Conservation (phyloP, 23 red algal genomes). For the Cyanidioschyzon merolae region DNA sequence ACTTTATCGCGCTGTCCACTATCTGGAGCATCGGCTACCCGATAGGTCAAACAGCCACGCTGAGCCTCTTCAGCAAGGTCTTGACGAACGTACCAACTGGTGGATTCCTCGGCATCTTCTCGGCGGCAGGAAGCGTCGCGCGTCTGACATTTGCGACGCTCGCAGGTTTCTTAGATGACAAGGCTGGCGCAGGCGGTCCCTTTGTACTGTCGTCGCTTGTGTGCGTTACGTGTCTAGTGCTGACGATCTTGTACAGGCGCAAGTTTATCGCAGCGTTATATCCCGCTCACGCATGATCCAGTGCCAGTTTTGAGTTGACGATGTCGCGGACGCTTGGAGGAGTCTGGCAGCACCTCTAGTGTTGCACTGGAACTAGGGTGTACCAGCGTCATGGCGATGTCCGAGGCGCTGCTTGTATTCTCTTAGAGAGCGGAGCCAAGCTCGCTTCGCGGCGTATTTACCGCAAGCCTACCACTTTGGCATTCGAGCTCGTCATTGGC, state of each 20-base stretch:
- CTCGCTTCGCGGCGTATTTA: no score
- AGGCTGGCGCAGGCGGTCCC: background rate
- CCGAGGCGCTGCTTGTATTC: no score
- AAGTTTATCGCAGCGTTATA: background rate
- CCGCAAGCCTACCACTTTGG: no score
- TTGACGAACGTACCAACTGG: constrained; percentile 48
- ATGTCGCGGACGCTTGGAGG: no score
- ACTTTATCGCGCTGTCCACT: constrained; percentile 1
- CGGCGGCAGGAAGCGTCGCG: constrained; percentile 56
- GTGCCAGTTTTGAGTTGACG: no score
- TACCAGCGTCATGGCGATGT: no score
- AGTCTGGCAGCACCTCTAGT: no score
- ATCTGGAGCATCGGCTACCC: constrained; percentile 79
- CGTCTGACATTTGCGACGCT: constrained; percentile 50
- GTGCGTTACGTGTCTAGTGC: background rate
- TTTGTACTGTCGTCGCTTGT: background rate
- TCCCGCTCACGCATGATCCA: no score
- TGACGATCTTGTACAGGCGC: background rate
- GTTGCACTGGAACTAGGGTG: no score
- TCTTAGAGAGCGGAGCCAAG: no score
- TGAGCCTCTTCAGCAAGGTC: constrained; percentile 78
- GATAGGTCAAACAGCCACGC: constrained; percentile 80
- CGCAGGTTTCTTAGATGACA: constrained; percentile 29
- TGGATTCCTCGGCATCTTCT: constrained; percentile 87
- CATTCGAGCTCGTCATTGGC: no score